A percentile compares a stretch with the other conserved stretches of the same genome.
phyloP scores from a whole-genome alignment of 345 rosid species.

The Pistacia vera region DNA sequence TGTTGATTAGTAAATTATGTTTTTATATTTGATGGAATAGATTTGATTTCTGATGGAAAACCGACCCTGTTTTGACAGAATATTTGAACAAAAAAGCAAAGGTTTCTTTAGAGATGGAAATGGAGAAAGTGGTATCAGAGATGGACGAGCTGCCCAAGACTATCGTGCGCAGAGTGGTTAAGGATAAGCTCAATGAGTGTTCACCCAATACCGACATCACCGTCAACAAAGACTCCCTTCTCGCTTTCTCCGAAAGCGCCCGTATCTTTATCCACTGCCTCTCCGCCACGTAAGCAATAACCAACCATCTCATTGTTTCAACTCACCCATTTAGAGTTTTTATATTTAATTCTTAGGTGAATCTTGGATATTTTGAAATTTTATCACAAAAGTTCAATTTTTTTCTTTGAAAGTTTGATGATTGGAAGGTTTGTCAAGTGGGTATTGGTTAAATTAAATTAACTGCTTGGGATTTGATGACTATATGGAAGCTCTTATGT shows the following conservation, averaged over 20 bases:
- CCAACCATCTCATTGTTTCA: neutral
- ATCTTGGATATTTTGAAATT: too few species aligned
- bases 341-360: neutral
- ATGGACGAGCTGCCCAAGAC: constrained; percentile 85
- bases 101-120: constrained; percentile 10
- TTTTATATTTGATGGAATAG: too few species aligned
- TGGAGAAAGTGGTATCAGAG: constrained; percentile 57
- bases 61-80: too few species aligned
- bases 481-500: neutral
- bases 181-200: constrained; percentile 73
- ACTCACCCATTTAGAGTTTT: constrained; percentile 21
- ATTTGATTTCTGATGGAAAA: too few species aligned
- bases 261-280: constrained; percentile 80
- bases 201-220: constrained; percentile 63
- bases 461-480: neutral
- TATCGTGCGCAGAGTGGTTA: constrained; percentile 88
- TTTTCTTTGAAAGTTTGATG: neutral
- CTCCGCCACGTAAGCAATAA: constrained; percentile 55
- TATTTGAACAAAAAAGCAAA: neutral
- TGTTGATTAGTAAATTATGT: too few species aligned
- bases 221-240: constrained; percentile 63
- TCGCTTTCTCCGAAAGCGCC: constrained; percentile 70
- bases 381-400: neutral
- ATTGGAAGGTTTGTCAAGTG: neutral
- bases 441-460: neutral